phyloP scores from a whole-genome alignment of 208 protist species.

The Lotmaria passim region DNA sequence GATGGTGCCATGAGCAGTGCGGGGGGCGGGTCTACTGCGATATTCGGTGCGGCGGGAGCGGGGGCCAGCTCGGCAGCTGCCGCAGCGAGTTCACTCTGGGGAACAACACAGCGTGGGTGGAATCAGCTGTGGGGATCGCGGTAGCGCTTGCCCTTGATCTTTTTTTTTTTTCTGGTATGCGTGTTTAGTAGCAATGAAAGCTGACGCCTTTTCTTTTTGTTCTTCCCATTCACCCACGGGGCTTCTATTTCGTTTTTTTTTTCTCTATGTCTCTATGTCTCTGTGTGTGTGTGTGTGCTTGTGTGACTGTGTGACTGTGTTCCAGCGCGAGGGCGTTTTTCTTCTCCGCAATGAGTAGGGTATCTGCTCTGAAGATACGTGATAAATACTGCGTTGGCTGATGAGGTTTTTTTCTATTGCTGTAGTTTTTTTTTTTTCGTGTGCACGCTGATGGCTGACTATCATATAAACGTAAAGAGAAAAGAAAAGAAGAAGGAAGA shows the following conservation, averaged over 20 bases:
- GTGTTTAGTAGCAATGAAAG: not conserved
- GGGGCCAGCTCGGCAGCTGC: slow-evolving; percentile 23
- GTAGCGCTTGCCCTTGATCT: slow-evolving; percentile 9
- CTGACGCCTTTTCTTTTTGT: no score
- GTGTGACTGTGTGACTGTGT: not conserved
- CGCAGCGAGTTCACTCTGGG: slow-evolving; percentile 36
- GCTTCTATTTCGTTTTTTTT: slow-evolving; percentile 16
- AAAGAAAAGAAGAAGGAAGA: no score
- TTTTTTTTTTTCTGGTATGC: slow-evolving; percentile 12
- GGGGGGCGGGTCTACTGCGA: not conserved
- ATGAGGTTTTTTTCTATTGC: no score
- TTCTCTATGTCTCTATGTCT: not conserved
- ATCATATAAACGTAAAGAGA: no score
- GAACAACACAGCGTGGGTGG: slow-evolving; percentile 41
- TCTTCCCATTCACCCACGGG: no score
- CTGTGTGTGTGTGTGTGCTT: slow-evolving; percentile 19
- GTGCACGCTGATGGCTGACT: no score
- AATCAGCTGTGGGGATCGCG: slow-evolving; percentile 34
- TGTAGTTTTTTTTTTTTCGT: no score
- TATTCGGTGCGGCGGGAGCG: slow-evolving; percentile 2
- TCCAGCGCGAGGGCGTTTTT: not conserved
- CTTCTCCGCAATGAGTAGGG: no score
- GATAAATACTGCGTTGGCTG: no score
- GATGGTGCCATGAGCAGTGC: no score
- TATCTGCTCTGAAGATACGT: no score